Evolutionary conservation across 2,329 filamentous ascomycete genomes (phyloP).

Genomic region (Epichloe gansuensis): DNA sequence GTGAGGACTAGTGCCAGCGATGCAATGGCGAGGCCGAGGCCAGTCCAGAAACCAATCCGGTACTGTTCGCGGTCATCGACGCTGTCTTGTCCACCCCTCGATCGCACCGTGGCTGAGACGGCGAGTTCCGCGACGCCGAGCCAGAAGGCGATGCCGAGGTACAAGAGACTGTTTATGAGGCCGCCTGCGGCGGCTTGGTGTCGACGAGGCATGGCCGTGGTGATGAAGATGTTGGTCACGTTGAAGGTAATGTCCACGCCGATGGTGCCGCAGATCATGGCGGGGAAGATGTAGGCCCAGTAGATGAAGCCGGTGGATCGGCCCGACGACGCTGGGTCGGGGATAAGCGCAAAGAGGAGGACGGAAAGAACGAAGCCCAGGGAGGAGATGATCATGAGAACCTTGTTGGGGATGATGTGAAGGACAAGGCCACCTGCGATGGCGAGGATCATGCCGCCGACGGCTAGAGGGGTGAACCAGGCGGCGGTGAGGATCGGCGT

Average conservation of each 20-base stretch:
- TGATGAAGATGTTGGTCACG: conserved; percentile 66
- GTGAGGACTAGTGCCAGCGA: conserved; percentile 43
- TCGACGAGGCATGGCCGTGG: conserved; percentile 52
- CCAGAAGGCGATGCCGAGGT: conserved; percentile 60
- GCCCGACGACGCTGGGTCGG: conserved; percentile 27
- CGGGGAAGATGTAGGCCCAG: conserved; percentile 65
- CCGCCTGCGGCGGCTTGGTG: conserved; percentile 62
- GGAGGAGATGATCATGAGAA: conserved; percentile 50
- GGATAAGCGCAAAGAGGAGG: conserved; percentile 53
- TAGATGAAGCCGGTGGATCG: conserved; percentile 29
- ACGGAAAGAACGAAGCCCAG: conserved; percentile 45
- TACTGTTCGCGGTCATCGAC: conserved; percentile 41
- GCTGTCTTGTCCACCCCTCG: conserved; percentile 10
- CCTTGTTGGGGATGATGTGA: conserved; percentile 49
- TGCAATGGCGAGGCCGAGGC: conserved; percentile 40
- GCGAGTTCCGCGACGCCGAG: conserved; percentile 59
- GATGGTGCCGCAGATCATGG: conserved; percentile 56
- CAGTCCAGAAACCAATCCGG: conserved; percentile 55
- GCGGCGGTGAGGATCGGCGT: conserved; percentile 51
- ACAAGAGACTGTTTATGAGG: conserved; percentile 57
- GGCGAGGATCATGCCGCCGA: conserved; percentile 55
- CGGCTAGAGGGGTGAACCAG: conserved; percentile 56
- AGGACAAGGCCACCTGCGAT: conserved; percentile 53
- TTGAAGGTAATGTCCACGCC: conserved; percentile 68
- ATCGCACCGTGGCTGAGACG: conserved; percentile 33